These are phyloP conservation scores for Blastobotrys americana DNA, from an alignment of 805 yeast species.

Conservation along the genomic window DNA sequence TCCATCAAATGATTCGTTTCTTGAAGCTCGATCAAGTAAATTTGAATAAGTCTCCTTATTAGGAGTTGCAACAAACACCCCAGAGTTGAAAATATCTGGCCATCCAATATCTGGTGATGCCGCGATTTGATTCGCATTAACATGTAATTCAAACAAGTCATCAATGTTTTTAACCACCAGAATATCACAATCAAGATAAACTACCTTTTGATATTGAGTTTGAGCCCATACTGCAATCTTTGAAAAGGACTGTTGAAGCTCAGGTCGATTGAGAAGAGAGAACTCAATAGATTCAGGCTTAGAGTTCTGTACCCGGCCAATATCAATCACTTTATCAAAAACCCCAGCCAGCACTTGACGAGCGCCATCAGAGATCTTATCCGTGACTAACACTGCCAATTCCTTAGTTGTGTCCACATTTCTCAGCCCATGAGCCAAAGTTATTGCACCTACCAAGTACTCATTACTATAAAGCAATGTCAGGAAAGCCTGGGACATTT, in stretches of 20 bases:
- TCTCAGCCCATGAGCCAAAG: constrained; percentile 36
- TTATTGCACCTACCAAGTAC: constrained; percentile 45
- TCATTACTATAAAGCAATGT: constrained; percentile 40
- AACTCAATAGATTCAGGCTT: constrained; percentile 23
- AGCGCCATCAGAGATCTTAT: constrained; percentile 17
- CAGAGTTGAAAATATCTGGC: constrained; percentile 86
- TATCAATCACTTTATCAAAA: constrained; percentile 26
- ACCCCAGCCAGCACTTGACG: constrained; percentile 15
- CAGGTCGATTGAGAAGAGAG: constrained; percentile 40
- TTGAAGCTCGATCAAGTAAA: constrained; percentile 30
- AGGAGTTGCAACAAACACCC: constrained; percentile 60
- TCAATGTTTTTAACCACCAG: constrained; percentile 36
- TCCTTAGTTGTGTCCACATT: constrained; percentile 20
- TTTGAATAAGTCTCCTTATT: constrained; percentile 35
- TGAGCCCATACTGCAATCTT: constrained; percentile 52
- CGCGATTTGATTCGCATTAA: constrained; percentile 19
- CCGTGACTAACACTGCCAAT: constrained; percentile 27
- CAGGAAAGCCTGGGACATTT: constrained; percentile 30
- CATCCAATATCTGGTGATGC: constrained; percentile 81
- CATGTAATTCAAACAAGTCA: constrained; percentile 24
- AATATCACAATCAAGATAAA: constrained; percentile 51
- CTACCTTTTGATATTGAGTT: constrained; percentile 34
- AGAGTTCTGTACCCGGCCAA: constrained; percentile 23
- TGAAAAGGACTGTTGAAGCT: constrained; percentile 41
- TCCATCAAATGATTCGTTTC: constrained; percentile 61